These are phyloP conservation scores for Candida sanyaensis DNA, from an alignment of 1,139 yeast species.

Conservation along the genomic window DNA sequence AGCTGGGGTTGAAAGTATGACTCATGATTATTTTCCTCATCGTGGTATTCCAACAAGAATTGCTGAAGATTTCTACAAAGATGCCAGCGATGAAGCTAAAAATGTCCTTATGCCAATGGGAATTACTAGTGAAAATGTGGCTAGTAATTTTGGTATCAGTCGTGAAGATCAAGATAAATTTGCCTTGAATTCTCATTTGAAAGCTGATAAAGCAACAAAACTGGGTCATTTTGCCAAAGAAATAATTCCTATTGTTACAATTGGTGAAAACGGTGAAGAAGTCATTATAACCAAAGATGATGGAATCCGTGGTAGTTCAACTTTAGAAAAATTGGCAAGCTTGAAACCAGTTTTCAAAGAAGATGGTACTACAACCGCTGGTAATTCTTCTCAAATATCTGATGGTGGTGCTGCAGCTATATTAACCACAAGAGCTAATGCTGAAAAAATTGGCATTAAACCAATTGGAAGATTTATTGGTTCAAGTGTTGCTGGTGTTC, in stretches of 20 bases:
- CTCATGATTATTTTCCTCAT: slow-evolving; percentile 43
- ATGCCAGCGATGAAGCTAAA: slow-evolving; percentile 22
- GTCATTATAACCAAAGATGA: slow-evolving; percentile 26
- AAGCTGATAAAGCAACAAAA: slow-evolving; percentile 35
- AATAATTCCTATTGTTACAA: slow-evolving; percentile 35
- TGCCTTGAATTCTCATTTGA: slow-evolving; percentile 35
- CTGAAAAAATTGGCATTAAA: slow-evolving; percentile 33
- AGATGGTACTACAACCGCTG: slow-evolving; percentile 43
- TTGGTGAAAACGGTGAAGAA: slow-evolving; percentile 20
- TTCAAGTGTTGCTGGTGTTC: slow-evolving; percentile 39
- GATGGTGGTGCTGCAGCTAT: slow-evolving; percentile 47
- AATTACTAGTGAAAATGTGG: slow-evolving; percentile 38
- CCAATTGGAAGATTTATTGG: slow-evolving; percentile 44
- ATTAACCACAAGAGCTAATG: slow-evolving; percentile 34
- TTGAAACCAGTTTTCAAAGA: slow-evolving; percentile 36
- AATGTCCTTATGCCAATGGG: slow-evolving; percentile 65
- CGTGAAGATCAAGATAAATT: slow-evolving; percentile 61
- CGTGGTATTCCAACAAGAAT: slow-evolving; percentile 36
- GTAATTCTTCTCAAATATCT: slow-evolving; percentile 43
- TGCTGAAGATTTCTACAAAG: slow-evolving; percentile 19
- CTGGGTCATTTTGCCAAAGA: slow-evolving; percentile 38
- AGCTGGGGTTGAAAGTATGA: slow-evolving; percentile 49
- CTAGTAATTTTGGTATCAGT: slow-evolving; percentile 51
- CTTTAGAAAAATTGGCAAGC: slow-evolving; percentile 29
- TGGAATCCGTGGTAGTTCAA: slow-evolving; percentile 29